Base-by-base conservation (phyloP, 257 asterid genomes). In the Ocimum tenuiflorum region DNA sequence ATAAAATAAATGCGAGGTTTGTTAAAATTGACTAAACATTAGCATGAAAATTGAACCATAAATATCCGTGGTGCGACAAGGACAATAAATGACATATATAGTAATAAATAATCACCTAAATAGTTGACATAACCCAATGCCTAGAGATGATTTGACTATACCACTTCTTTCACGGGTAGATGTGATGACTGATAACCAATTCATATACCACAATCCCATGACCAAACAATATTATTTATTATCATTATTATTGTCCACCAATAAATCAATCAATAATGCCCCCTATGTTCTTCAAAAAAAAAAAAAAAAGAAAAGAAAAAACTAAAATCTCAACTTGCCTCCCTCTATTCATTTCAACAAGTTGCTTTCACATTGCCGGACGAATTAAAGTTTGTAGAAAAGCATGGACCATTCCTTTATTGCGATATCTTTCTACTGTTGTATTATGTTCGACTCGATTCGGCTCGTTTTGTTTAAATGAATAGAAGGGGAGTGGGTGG, bases 331-430 rank as follows among this genome's bases (percentile, higher is more conserved):
- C 73, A 73, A 74, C 58, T 67, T 71, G 80, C 53, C 67, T 35
- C 71, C 50, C 41, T 45, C 45, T 52, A 51, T 61, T 71, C 66
- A 36, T 41, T 55, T 14, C 69, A 62, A 39, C 22, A 6, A 47
- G 82, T 74, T 79, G 87, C 85, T 74, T 70, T 82, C 91, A 73
- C 80, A 79, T 69, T 73, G 81, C 83, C 77, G 42, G 79, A 54
- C 50, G 3, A 54, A 42, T 15, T 11, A 72, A 73, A 73, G 79
- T 75, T 60, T 29, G 79, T 73, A 56, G 33, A 61, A 33, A 51
- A 46, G 15, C 39, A 46, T 81, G 80, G 84, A 18, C 68, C 79
- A 51, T 55, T 12, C 60, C 60, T 74, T 65, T 50, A 65, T 69
- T 72, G 54, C 69, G 45, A 9, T 23, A 45, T 63, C 73, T 73